phyloP scores from a whole-genome alignment of 164 flowering plant species.

The Kingdonia uniflora region DNA sequence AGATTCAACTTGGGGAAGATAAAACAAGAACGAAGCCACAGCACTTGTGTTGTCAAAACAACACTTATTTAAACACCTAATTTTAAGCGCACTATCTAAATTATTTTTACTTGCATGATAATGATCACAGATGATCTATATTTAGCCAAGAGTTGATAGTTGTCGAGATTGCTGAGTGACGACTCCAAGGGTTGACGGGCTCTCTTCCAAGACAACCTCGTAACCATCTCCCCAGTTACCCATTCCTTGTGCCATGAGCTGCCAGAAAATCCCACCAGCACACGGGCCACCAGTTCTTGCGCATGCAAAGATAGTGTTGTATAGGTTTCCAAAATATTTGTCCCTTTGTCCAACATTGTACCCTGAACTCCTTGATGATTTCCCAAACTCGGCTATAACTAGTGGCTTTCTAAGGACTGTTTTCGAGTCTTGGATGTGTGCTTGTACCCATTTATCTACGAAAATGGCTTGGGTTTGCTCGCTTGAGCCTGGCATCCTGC shows the following conservation, averaged over 20 bases:
- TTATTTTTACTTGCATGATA: too few species aligned
- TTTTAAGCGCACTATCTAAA: too few species aligned
- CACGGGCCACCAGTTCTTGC: conserved; percentile 27
- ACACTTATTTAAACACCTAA: too few species aligned
- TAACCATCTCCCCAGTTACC: conserved; percentile 32
- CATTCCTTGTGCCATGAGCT: conserved; percentile 28
- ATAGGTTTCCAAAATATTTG: conserved; percentile 20
- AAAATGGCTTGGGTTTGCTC: conserved; percentile 21
- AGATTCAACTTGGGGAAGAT: too few species aligned
- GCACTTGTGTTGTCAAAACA: too few species aligned
- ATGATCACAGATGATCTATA: too few species aligned
- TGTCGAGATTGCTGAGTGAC: conserved; percentile 26
- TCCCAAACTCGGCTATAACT: conserved; percentile 37
- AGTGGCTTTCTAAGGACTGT: conserved; percentile 33
- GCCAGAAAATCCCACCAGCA: conserved; percentile 47
- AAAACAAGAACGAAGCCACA: too few species aligned
- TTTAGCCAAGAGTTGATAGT: too few species aligned
- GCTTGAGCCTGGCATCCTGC: conserved; percentile 21
- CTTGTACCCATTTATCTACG: conserved; percentile 22
- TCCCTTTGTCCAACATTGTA: conserved; percentile 27
- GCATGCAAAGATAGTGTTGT: conserved; percentile 18
- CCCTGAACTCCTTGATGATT: conserved; percentile 25
- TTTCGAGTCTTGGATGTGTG: conserved; percentile 27
- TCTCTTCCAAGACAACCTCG: conserved; percentile 28
- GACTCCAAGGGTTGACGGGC: conserved; percentile 33